Base-by-base conservation (phyloP, 805 yeast species). In the Saccharomyces mikatae region DNA sequence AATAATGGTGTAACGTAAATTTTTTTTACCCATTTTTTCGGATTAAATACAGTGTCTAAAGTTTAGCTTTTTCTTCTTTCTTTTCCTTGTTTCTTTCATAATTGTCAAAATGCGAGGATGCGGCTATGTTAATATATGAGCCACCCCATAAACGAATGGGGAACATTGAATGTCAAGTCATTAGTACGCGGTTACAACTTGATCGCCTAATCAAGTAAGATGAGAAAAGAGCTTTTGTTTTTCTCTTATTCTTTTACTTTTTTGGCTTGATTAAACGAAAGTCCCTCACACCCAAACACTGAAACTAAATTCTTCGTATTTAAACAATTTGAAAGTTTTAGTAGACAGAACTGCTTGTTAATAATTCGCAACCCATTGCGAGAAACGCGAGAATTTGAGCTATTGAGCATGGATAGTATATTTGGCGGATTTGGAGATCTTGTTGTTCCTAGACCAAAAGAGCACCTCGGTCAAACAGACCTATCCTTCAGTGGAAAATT, bases 401-500 rank as follows among this genome's bases (percentile, higher is more conserved):
- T n/a, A 22, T 27, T 41, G 41, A 21, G 14, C 31, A 59, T 62
- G 65, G 59, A 59, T 14, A 54, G 52, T 30, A 50, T 60, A 30
- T 50, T 59, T 49, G 60, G 57, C 24, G 50, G 54, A 13, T 62
- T 59, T 51, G 54, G 26, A n/a, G 60, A 52, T 27, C 41, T 62
- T 24, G 57, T 59, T 8, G 56, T 55, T 10, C 36, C 56, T 11
- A 54, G 63, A 44, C 58, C 60, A 11, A 47, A 50, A 8, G 63
- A 62, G 41, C 74, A 76, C 51, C 58, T 72, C 11, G 80, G 80
- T 10, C 62, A 64, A 21, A 60, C 71, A 1, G 73, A 66, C 49
- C 64, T 76, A 48, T 68, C 71, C 11, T 76, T 76, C 54, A 75
- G 72, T 46, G 76, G 77, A 0, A 66, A 73, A 49, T 62, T 76